phyloP scores from a whole-genome alignment of 768 basidiomycete species.

The Kwoniella botswanensis region DNA sequence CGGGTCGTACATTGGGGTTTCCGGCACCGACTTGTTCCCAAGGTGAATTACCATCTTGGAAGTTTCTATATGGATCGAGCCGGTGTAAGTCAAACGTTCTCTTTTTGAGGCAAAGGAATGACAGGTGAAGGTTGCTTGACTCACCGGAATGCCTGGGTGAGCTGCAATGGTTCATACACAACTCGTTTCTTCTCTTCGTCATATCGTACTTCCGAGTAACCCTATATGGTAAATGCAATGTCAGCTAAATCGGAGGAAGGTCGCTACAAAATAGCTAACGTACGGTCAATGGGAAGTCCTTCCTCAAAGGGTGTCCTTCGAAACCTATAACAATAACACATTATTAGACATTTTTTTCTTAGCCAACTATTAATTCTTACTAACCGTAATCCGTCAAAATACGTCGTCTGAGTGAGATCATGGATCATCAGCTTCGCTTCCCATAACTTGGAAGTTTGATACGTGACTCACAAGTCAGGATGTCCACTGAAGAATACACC shows the following conservation, averaged over 20 bases:
- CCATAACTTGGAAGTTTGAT: not conserved
- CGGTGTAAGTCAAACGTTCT: not conserved
- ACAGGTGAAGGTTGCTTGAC: slow-evolving; percentile 30
- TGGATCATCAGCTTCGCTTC: not conserved
- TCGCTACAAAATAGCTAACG: slow-evolving; percentile 45
- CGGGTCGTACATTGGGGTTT: slow-evolving; percentile 45
- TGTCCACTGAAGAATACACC: slow-evolving; percentile 96
- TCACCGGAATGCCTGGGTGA: slow-evolving; percentile 97
- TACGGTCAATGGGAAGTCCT: slow-evolving; percentile 97
- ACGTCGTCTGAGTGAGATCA: slow-evolving; percentile 71
- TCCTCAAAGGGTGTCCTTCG: slow-evolving; percentile 95
- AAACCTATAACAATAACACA: slow-evolving; percentile 66
- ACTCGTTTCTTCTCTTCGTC: slow-evolving; percentile 97
- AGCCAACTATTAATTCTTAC: slow-evolving; percentile 5
- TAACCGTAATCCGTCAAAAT: slow-evolving; percentile 96
- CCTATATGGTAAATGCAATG: slow-evolving; percentile 62
- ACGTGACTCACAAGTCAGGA: slow-evolving; percentile 79
- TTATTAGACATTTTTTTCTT: not conserved
- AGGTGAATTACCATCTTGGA: slow-evolving; percentile 79
- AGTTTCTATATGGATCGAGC: slow-evolving; percentile 68
- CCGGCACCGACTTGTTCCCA: slow-evolving; percentile 93
- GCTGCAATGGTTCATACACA: slow-evolving; percentile 94
- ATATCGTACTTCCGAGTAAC: slow-evolving; percentile 97
- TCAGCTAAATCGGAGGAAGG: not conserved
- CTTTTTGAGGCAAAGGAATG: too few relatives aligned